Conservation (phyloP, 108 stramenopile species). For the Parietichytrium sp. region DNA sequence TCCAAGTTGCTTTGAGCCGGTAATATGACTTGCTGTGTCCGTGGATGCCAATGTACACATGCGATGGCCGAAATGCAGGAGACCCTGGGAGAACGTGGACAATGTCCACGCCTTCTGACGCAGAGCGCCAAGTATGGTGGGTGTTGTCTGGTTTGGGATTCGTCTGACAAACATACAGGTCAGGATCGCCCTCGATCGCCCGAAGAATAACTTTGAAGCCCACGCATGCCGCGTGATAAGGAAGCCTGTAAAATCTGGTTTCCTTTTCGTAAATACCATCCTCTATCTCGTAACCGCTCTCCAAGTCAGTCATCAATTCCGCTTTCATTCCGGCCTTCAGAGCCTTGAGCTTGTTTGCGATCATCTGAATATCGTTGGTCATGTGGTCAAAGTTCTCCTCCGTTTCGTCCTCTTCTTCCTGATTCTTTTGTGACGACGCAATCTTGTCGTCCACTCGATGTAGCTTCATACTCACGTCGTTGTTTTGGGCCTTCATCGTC, state of each 20-base stretch:
- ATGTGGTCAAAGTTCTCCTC: too few species aligned
- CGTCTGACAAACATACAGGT: slow-evolving; percentile 25
- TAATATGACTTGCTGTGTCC: slow-evolving; percentile 5
- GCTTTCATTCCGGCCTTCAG: slow-evolving; percentile 8
- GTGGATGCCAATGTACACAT: slow-evolving; percentile 14
- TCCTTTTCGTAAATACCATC: neutral
- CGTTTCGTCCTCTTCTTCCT: too few species aligned
- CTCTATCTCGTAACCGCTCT: slow-evolving; percentile 20
- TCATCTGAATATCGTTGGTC: neutral
- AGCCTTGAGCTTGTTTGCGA: neutral
- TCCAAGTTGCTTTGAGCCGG: slow-evolving; percentile 12
- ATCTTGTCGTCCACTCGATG: too few species aligned
- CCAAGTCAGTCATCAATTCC: neutral
- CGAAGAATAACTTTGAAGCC: slow-evolving; percentile 18
- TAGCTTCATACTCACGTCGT: too few species aligned
- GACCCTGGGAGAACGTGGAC: slow-evolving; percentile 6
- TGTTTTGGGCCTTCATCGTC: too few species aligned
- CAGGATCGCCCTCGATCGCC: slow-evolving; percentile 1
- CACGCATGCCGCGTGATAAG: neutral
- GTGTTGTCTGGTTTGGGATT: slow-evolving; percentile 11
- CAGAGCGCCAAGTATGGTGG: slow-evolving; percentile 28
- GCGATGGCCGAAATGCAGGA: neutral
- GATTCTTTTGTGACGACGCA: too few species aligned
- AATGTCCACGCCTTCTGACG: slow-evolving; percentile 7
- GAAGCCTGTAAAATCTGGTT: neutral